Evolutionary conservation across 2,329 filamentous ascomycete species (phyloP).

Genomic region (Monilinia aucupariae): DNA sequence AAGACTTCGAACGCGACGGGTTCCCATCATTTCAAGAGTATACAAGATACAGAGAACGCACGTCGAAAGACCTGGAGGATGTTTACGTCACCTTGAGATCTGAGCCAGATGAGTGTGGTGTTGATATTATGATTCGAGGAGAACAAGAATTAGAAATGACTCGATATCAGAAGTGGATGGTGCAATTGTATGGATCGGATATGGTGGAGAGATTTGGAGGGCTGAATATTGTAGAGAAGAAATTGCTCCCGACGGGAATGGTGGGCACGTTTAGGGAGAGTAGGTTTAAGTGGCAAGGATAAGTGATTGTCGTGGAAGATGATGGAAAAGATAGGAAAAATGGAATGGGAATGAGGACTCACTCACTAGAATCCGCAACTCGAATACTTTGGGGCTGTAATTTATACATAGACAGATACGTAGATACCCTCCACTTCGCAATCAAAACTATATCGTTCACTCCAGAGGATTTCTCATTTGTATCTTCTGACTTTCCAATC

Average conservation of each 20-base stretch:
- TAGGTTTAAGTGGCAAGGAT: conserved; percentile 37
- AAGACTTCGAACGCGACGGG: background rate
- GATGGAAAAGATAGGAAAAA: no score
- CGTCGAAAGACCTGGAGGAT: background rate
- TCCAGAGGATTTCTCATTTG: no score
- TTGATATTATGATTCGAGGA: background rate
- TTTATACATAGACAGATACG: no score
- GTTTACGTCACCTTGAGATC: background rate
- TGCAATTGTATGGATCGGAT: conserved; percentile 37
- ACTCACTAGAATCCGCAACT: no score
- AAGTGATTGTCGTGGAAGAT: no score
- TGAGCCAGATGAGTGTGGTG: background rate
- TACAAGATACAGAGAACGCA: background rate
- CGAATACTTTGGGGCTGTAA: no score
- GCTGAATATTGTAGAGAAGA: conserved; percentile 36
- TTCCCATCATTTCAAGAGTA: conserved; percentile 4
- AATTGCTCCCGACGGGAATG: no score
- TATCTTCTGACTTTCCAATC: no score
- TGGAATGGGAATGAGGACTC: no score
- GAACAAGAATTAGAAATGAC: background rate
- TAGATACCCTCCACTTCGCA: no score
- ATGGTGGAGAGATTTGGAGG: conserved; percentile 38
- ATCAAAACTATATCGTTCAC: no score
- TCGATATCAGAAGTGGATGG: conserved; percentile 38
- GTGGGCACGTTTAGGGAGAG: no score